Conservation (phyloP, 305 asterid species). For the Fraxinus angustifolia region DNA sequence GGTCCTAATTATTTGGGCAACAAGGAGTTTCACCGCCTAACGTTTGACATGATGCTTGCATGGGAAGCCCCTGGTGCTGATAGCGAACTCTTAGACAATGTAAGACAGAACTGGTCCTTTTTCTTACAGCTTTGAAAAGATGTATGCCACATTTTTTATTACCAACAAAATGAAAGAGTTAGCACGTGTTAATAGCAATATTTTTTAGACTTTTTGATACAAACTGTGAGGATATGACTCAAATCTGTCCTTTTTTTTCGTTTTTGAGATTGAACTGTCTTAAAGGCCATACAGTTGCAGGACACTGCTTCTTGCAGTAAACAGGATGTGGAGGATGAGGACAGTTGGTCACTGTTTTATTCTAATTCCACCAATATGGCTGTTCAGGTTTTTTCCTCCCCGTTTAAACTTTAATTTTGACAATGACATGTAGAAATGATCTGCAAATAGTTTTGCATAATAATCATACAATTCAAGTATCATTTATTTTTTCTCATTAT, state of each 20-base stretch:
- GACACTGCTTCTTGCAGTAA: conserved; percentile 42
- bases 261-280: conserved; percentile 14
- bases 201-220: conserved; percentile 5
- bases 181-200: conserved; percentile 1
- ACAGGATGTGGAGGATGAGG: conserved; percentile 68
- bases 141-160: conserved; percentile 7
- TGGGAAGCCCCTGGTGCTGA: conserved; percentile 78
- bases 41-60: conserved; percentile 93
- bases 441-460: conserved; percentile 5
- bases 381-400: conserved; percentile 57
- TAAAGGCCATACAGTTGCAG: conserved; percentile 38
- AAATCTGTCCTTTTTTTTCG: neutral
- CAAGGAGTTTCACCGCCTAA: conserved; percentile 66
- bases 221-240: conserved; percentile 8
- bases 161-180: neutral
- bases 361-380: conserved; percentile 82
- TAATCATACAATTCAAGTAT: neutral
- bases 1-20: conserved; percentile 59
- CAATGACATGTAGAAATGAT: conserved; percentile 5
- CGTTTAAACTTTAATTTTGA: conserved; percentile 5
- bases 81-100: conserved; percentile 38
- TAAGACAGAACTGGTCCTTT: conserved; percentile 31
- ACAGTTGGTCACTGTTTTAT: conserved; percentile 76
- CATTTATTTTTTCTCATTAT: conserved; percentile 22
- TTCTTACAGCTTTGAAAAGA: neutral